Evolutionary conservation across 371 early-diverging fungal species (phyloP), one percentile per base, ranked within the genome.

Genomic region (Umbelopsis sp.): DNA sequence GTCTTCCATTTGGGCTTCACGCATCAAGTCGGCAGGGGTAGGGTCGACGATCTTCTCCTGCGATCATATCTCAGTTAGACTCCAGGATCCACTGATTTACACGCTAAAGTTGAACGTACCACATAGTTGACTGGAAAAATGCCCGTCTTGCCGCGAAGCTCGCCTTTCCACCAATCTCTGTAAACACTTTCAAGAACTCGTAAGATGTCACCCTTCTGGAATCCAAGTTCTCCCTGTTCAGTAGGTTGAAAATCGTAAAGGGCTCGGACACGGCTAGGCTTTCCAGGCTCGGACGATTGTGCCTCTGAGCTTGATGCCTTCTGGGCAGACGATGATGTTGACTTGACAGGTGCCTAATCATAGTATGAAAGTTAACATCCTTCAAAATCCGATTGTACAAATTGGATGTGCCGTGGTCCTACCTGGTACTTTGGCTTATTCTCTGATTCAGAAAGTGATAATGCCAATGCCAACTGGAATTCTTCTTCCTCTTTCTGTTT

Each of bases 121-220:
- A 95, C 94, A 79, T 96, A 95, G 72, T 95, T 95, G 12, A 91
- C 86, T 22, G 96, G 96, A 71, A 96, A 94, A 65, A 96, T 92
- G 14, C 96, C 96, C 24, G 87, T 83, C 38, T 82, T 82, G 37
- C 92, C 92, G 46, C 82, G 77, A 32, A 89, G 71, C 70, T 91
- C 91, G 11, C 95, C 96, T 74, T 92, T 92, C 95, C 95, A 96
- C 96, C 96, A 96, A 70, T 95, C 95, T 68, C 90, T 85, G 72
- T 93, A 95, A 0, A 93, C 92, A 51, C 89, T 91, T 44, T 95
- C 95, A 69, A 91, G 74, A 3, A 96, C 95, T 35, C 87, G 85
- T 50, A 94, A 86, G 62, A 95, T 85, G 69, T 95, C 94, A 25
- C 92, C 93, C 63, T 89, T 85, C 44, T 83, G 81, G 67, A 96